Conservation (phyloP, 495 filamentous ascomycete genomes). For the Penicillium lividum region DNA sequence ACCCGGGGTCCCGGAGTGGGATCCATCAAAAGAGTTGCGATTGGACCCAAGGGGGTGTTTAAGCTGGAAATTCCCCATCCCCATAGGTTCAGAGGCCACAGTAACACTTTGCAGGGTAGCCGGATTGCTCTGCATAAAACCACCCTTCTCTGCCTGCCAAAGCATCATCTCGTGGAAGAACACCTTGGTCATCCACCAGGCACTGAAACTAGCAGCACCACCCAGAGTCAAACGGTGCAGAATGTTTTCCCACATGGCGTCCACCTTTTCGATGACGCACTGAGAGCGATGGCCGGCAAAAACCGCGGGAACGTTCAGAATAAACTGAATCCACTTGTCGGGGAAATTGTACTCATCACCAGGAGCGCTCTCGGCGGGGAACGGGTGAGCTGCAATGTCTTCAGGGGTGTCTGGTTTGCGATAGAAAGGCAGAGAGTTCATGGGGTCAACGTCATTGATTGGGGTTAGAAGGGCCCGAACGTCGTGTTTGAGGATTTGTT, state of each 20-base stretch:
- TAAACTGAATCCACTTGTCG: constrained; percentile 82
- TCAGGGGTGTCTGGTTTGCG: constrained; percentile 45
- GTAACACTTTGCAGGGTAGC: constrained; percentile 45
- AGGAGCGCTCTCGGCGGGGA: constrained; percentile 36
- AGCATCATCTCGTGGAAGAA: constrained; percentile 95
- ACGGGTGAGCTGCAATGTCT: constrained; percentile 35
- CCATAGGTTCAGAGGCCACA: constrained; percentile 32
- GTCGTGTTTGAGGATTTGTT: constrained; percentile 70
- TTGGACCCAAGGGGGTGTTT: constrained; percentile 19
- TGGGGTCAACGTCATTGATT: constrained; percentile 35
- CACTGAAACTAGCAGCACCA: constrained; percentile 82
- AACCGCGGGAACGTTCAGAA: constrained; percentile 68
- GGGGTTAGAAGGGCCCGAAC: constrained; percentile 66
- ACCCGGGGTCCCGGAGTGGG: constrained; percentile 13
- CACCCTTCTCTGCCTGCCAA: constrained; percentile 89
- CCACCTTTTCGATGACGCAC: constrained; percentile 50
- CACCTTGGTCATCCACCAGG: constrained; percentile 98
- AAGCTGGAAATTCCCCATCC: constrained; percentile 25
- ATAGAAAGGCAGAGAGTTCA: constrained; percentile 37
- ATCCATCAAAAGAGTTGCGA: constrained; percentile 13
- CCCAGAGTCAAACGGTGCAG: constrained; percentile 64
- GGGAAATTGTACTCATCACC: constrained; percentile 63
- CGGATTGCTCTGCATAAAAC: constrained; percentile 72
- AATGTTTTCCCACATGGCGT: constrained; percentile 49
- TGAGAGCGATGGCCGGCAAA: constrained; percentile 72